A percentile compares a stretch with the other conserved stretches of the same genome.
These are phyloP conservation scores for Pelargonium myrrhifolium DNA, from an alignment of 441 rosid genomes.

Conservation along the genomic window DNA sequence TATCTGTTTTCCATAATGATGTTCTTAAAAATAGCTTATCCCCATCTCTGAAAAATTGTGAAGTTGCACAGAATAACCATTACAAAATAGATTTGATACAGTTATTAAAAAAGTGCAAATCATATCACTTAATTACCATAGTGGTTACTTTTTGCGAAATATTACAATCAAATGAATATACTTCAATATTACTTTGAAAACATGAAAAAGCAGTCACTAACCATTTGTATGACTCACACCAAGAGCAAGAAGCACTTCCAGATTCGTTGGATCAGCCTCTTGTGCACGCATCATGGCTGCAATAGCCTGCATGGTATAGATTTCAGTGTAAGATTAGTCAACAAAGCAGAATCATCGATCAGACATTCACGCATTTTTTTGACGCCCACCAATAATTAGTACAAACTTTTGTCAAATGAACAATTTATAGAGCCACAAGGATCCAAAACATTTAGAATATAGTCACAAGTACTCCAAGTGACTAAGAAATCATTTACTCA, in stretches of 20 bases:
- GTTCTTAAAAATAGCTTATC: conserved; percentile 7
- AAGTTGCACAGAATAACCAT: background rate
- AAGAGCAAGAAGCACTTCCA: conserved; percentile 97
- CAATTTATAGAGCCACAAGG: background rate
- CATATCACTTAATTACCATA: background rate
- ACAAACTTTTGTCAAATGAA: background rate
- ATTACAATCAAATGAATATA: background rate
- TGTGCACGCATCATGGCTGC: conserved; percentile 98
- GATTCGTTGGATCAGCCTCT: conserved; percentile 84
- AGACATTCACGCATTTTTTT: background rate
- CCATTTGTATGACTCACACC: conserved; percentile 99
- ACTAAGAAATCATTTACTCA: background rate
- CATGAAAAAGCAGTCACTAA: conserved; percentile 29
- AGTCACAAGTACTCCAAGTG: conserved; percentile 3
- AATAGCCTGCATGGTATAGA: conserved; percentile 63
- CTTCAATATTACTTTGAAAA: background rate
- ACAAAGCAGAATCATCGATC: conserved; percentile 1
- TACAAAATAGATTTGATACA: background rate
- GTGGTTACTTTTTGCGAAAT: background rate
- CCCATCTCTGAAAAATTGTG: conserved; percentile 1
- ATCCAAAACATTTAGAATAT: background rate
- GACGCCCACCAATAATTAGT: background rate
- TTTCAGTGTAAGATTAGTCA: background rate
- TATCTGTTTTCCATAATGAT: background rate
- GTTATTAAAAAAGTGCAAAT: conserved; percentile 1